Conservation (phyloP, 129 eudicot species). For the Flaveria trinervia region DNA sequence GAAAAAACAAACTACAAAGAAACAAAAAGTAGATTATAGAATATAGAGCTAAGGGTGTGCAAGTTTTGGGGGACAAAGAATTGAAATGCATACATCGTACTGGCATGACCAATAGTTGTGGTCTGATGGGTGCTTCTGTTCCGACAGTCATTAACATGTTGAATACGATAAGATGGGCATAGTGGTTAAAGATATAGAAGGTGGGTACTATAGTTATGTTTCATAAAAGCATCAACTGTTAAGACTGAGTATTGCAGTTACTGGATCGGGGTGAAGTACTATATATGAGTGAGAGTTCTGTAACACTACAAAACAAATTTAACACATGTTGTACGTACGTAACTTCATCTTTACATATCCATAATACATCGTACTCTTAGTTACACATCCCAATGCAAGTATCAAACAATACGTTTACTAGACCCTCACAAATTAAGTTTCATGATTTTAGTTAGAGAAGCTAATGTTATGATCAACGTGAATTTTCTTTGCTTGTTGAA, state of each 20-base stretch:
- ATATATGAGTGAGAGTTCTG: constrained; percentile 18
- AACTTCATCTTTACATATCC: neutral
- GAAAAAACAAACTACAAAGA: neutral
- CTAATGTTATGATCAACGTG: no score
- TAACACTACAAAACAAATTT: constrained; percentile 14
- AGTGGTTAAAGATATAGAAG: neutral
- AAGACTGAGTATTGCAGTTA: constrained; percentile 30
- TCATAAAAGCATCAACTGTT: constrained; percentile 34
- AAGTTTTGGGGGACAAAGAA: constrained; percentile 34
- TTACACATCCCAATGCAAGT: neutral
- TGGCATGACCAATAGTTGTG: constrained; percentile 13
- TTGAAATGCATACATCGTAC: constrained; percentile 7
- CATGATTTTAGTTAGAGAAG: no score
- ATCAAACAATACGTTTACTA: no score
- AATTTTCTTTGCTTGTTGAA: no score
- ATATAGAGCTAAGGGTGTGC: neutral
- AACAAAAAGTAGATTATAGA: constrained; percentile 11
- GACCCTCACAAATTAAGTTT: no score
- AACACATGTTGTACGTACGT: constrained; percentile 8
- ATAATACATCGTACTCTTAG: no score
- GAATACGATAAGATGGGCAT: neutral
- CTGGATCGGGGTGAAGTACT: constrained; percentile 19
- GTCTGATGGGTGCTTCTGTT: constrained; percentile 25
- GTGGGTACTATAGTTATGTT: constrained; percentile 22
- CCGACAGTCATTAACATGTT: constrained; percentile 7